A percentile compares a stretch with the other conserved stretches of the same genome.
Evolutionary conservation across 306 rosid species (phyloP).

Genomic region (Fragaria nilgerrensis): DNA sequence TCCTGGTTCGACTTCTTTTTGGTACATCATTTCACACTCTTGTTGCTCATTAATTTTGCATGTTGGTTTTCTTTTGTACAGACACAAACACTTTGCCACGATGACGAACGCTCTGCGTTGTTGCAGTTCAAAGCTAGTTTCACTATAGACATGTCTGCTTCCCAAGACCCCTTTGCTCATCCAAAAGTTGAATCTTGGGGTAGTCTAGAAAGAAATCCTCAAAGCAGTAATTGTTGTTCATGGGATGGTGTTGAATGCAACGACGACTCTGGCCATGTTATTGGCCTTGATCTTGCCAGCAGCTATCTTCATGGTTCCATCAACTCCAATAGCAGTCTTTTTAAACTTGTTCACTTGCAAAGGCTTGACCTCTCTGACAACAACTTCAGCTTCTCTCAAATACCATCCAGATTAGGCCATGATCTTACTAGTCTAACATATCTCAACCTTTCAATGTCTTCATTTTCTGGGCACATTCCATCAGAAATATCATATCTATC

Average conservation of each 20-base stretch:
- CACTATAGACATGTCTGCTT: not conserved
- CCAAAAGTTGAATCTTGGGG: constrained; percentile 14
- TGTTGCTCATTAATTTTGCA: not conserved
- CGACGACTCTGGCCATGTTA: constrained; percentile 6
- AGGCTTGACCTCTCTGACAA: constrained; percentile 28
- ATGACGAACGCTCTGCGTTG: constrained; percentile 10
- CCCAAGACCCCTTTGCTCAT: not conserved
- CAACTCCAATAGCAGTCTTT: constrained; percentile 17
- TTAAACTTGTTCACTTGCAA: constrained; percentile 20
- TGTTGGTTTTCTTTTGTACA: not conserved
- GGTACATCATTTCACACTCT: not conserved
- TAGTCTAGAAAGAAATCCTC: not conserved
- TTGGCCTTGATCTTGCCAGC: constrained; percentile 12
- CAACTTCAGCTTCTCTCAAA: constrained; percentile 25
- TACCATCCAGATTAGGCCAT: constrained; percentile 13
- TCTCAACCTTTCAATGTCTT: constrained; percentile 20
- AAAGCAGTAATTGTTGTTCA: constrained; percentile 6
- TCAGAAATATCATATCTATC: constrained; percentile 10
- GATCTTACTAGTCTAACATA: constrained; percentile 12
- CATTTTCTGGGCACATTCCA: constrained; percentile 24
- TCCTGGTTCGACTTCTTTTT: not conserved
- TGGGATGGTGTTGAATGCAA: constrained; percentile 20
- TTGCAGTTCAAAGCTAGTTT: constrained; percentile 20
- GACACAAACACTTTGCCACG: not conserved
- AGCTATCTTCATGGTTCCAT: constrained; percentile 17